These are phyloP conservation scores for Leccinellum albellum DNA, from an alignment of 768 basidiomycete genomes.

Conservation along the genomic window DNA sequence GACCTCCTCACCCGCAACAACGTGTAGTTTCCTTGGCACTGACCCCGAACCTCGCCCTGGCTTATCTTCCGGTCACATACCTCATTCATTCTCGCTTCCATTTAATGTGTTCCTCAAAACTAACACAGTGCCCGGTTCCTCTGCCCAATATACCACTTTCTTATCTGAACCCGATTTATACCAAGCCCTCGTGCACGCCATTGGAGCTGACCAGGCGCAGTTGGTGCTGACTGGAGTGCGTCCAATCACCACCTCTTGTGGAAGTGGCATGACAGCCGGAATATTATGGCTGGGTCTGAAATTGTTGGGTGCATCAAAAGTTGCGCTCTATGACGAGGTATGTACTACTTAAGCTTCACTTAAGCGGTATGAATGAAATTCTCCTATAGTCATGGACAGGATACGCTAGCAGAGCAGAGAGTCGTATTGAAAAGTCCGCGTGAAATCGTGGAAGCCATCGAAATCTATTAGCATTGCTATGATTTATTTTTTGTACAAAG, in stretches of 20 bases:
- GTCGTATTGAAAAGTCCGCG: conserved; percentile 59
- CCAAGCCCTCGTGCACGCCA: conserved; percentile 53
- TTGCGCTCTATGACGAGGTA: conserved; percentile 94
- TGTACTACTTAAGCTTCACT: conserved; percentile 19
- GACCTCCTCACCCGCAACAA: conserved; percentile 7
- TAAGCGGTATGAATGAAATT: conserved; percentile 16
- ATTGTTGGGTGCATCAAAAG: conserved; percentile 54
- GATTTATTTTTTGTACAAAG: conserved; percentile 7
- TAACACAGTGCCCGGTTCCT: conserved; percentile 31
- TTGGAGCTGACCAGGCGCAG: conserved; percentile 57
- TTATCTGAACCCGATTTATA: conserved; percentile 56
- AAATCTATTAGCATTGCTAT: conserved; percentile 3
- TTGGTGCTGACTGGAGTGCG: conserved; percentile 57
- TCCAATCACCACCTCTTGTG: conserved; percentile 74
- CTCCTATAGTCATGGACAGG: conserved; percentile 87
- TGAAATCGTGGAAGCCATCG: conserved; percentile 9
- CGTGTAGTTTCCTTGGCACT: conserved; percentile 66
- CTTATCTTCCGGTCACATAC: conserved; percentile 90
- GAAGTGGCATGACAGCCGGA: conserved; percentile 98
- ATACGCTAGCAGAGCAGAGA: conserved; percentile 74
- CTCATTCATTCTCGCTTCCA: conserved; percentile 78
- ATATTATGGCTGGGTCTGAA: conserved; percentile 92
- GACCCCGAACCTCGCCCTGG: conserved; percentile 89
- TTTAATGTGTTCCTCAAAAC: conserved; percentile 69
- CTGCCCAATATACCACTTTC: conserved; percentile 55